Evolutionary conservation across 345 rosid species (phyloP).

Genomic region (Rhodamnia rubescens): DNA sequence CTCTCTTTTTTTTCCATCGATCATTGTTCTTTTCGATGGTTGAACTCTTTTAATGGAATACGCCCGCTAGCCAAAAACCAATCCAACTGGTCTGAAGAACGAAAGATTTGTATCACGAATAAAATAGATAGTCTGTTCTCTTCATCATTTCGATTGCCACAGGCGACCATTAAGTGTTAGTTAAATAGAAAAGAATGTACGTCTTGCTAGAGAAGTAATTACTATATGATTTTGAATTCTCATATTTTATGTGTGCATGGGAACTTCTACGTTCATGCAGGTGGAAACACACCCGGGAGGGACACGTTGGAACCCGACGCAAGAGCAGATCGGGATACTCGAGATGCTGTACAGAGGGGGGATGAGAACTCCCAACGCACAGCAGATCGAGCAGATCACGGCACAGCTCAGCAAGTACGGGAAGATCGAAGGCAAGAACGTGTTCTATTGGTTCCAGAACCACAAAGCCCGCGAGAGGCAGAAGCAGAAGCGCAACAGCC

Average conservation of each 20-base stretch:
- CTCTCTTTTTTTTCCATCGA: neutral
- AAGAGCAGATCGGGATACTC: conserved; percentile 88
- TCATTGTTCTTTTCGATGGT: neutral
- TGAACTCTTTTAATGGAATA: neutral
- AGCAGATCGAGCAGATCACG: conserved; percentile 89
- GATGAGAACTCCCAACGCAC: conserved; percentile 90
- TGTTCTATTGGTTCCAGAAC: conserved; percentile 98
- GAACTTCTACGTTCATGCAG: conserved; percentile 15
- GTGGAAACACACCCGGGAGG: conserved; percentile 94
- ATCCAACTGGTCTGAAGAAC: neutral
- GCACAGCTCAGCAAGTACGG: conserved; percentile 69
- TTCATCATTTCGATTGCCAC: neutral
- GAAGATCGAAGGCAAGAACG: conserved; percentile 95
- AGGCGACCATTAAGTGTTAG: neutral
- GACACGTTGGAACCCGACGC: conserved; percentile 97
- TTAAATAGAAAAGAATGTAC: neutral
- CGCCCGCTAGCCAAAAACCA: neutral
- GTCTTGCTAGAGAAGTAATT: neutral
- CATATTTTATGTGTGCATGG: neutral
- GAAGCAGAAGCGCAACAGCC: conserved; percentile 77
- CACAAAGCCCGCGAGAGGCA: conserved; percentile 99
- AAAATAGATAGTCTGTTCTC: neutral
- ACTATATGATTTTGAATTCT: neutral
- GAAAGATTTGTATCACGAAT: neutral
- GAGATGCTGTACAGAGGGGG: conserved; percentile 88